Conservation (phyloP, 2,329 filamentous ascomycete species). For the Colletotrichum agaves region DNA sequence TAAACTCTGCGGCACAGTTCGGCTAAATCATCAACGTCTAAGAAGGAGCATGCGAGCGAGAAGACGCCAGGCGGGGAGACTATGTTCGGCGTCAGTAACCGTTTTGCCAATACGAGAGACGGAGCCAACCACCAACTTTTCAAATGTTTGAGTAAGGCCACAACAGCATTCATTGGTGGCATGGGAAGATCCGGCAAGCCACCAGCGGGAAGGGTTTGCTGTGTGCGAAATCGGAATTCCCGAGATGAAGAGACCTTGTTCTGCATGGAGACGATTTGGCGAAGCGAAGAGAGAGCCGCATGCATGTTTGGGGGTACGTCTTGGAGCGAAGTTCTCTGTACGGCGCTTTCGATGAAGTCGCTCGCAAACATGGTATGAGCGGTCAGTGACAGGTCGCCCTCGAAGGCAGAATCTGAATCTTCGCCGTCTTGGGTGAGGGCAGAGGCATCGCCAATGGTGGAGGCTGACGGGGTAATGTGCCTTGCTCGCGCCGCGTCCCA, state of each 20-base stretch:
- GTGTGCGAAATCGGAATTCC: conserved; percentile 57
- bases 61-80: conserved; percentile 61
- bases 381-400: conserved; percentile 60
- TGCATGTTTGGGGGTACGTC: conserved; percentile 62
- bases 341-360: conserved; percentile 65
- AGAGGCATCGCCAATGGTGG: conserved; percentile 36
- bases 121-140: conserved; percentile 48
- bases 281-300: conserved; percentile 61
- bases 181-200: conserved; percentile 63
- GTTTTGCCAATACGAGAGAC: too few relatives aligned
- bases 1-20: conserved; percentile 62
- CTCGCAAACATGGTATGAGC: conserved; percentile 65
- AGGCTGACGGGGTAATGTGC: conserved; percentile 39
- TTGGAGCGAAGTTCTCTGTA: conserved; percentile 58
- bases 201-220: conserved; percentile 57
- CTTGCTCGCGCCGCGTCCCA: conserved; percentile 34
- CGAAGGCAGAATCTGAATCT: conserved; percentile 54
- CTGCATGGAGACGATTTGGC: conserved; percentile 64
- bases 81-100: conserved; percentile 39
- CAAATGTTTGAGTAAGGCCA: conserved; percentile 59
- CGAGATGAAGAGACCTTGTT: conserved; percentile 53
- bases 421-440: conserved; percentile 48
- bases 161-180: conserved; percentile 63
- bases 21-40: conserved; percentile 60
- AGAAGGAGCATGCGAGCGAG: conserved; percentile 60